Evolutionary conservation across 2,329 filamentous ascomycete genomes (phyloP), one percentile per base, ranked within the genome.

Genomic region (Cladosporium sp.): DNA sequence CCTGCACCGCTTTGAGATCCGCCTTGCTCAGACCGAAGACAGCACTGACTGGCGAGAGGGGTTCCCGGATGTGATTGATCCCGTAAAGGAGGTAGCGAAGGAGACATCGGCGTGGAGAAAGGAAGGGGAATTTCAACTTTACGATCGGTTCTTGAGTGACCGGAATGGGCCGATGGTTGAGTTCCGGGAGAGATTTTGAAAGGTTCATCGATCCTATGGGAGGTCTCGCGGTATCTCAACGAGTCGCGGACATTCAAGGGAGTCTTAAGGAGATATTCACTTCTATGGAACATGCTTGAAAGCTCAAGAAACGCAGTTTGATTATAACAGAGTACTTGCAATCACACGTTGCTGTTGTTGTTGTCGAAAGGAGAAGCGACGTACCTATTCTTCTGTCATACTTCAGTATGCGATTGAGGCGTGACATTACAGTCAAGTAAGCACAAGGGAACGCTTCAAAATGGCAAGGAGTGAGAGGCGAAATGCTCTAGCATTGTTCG

Each of bases 121-220:
- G 56, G 74, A 73, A 21, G 78, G 73, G 1, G 90, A 92, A 80
- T 91, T 88, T 76, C 89, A 91, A 80, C 79, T 92, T 63, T 78
- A 84, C 61, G 91, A 93, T 74, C 88, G 86, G 18, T 92, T 93
- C 76, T 91, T 90, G 44, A 90, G 88, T 72, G 81, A 85, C 71
- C 92, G 92, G 80, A 84, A 90, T 72, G 90, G 90, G 0, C 87
- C 88, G 0, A 82, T 90, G 79, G 80, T 92, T 65, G 86, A 91
- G 78, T 80, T 81, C 53, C 69, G 60, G 62, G 56, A 53, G 40
- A 46, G 40, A 46, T 8, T 11, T 2, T 46, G n/a, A 46, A 23
- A 21, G 8, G n/a, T 16, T 46, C 5, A 2, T 46, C 5, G n/a
- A 46, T 46, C n/a, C n/a, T 46, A 23, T 8, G 40, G 40, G 8